Evolutionary conservation across 495 filamentous ascomycete species (phyloP).

Genomic region (Penicillium dipodomyicola): DNA sequence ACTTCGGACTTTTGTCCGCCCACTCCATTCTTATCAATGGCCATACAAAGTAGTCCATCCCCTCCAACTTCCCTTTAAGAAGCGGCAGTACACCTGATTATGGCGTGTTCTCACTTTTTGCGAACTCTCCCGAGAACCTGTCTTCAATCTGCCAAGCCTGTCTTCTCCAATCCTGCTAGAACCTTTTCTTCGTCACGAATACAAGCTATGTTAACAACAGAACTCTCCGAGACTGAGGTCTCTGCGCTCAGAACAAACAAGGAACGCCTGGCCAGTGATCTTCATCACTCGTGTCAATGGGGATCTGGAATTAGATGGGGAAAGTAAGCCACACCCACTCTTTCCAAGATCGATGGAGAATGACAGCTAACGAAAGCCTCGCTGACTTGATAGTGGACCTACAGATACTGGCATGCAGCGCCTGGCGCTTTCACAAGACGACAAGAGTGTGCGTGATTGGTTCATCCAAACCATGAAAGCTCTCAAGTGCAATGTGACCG

Average conservation of each 20-base stretch:
- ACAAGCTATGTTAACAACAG: constrained; percentile 39
- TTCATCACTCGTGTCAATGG: constrained; percentile 69
- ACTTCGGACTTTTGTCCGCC: constrained; percentile 8
- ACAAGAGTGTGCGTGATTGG: constrained; percentile 73
- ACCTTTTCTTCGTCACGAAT: constrained; percentile 28
- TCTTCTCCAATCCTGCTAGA: not conserved
- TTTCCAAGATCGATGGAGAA: not conserved
- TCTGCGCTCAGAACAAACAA: constrained; percentile 55
- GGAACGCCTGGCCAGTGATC: constrained; percentile 56
- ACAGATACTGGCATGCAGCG: constrained; percentile 66
- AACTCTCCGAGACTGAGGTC: constrained; percentile 41
- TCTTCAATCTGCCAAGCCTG: not conserved
- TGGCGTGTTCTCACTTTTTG: not conserved
- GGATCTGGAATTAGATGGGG: constrained; percentile 63
- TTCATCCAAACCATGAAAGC: constrained; percentile 63
- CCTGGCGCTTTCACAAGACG: constrained; percentile 66
- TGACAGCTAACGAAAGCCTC: constrained; percentile 7
- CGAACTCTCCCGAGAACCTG: not conserved
- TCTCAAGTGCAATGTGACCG: constrained; percentile 60
- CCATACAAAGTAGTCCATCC: not conserved
- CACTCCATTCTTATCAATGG: constrained; percentile 11
- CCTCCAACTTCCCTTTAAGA: not conserved
- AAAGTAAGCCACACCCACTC: constrained; percentile 45
- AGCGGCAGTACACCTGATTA: not conserved
- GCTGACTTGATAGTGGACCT: constrained; percentile 35